Percentiles rank a stretch among this genome's conserved stretches.
phyloP scores from a whole-genome alignment of 1,284 basidiomycete species.

The Leucoagaricus sp. region DNA sequence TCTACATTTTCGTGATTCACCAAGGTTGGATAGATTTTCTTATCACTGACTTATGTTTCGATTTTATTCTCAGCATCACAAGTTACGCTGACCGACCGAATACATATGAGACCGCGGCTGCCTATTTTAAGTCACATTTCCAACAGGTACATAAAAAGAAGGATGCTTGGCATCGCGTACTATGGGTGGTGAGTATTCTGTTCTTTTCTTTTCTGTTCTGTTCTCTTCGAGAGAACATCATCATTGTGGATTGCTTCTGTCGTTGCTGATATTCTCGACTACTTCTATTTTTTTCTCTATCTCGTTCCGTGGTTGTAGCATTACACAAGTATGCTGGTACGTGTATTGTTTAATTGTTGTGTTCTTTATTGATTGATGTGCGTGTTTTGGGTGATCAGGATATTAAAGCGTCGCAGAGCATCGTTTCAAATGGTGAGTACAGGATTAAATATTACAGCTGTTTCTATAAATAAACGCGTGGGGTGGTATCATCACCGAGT shows the following conservation, averaged over 20 bases:
- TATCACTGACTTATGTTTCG: conserved; percentile 2
- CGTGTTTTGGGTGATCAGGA: conserved; percentile 45
- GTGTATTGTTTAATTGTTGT: not conserved
- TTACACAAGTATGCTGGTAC: conserved; percentile 77
- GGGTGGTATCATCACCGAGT: no score
- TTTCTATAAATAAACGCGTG: conserved; percentile 1
- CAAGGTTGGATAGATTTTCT: conserved; percentile 10
- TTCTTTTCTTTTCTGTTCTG: no score
- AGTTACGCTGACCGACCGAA: conserved; percentile 78
- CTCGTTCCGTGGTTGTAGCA: no score
- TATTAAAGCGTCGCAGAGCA: conserved; percentile 71
- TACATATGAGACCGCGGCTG: conserved; percentile 66
- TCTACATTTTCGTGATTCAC: not conserved
- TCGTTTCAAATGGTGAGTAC: conserved; percentile 67
- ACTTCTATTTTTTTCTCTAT: no score
- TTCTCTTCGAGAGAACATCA: not conserved
- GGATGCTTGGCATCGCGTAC: conserved; percentile 55
- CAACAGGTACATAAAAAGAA: conserved; percentile 69
- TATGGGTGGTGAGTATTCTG: conserved; percentile 62
- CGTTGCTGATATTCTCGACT: no score
- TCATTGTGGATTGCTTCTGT: no score
- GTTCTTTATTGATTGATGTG: not conserved
- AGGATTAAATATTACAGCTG: conserved; percentile 5
- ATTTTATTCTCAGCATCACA: conserved; percentile 59
- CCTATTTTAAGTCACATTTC: conserved; percentile 81